Conservation (phyloP, 257 asterid species). For the Gentiana dahurica region DNA sequence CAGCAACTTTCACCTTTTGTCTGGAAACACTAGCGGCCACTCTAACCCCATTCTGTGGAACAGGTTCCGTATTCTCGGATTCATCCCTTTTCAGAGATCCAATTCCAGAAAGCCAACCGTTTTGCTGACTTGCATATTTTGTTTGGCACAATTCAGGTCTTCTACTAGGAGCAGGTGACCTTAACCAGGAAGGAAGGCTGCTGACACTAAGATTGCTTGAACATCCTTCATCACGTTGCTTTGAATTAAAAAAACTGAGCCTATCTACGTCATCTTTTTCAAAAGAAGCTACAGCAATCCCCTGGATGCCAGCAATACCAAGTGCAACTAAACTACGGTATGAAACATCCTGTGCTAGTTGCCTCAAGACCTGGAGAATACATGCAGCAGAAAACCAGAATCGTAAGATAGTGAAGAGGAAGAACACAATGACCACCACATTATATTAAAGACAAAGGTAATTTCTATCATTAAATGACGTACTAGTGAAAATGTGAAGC, state of each 20-base stretch:
- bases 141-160: conserved; percentile 35
- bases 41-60: conserved; percentile 32
- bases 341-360: conserved; percentile 81
- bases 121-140: conserved; percentile 17
- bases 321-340: conserved; percentile 84
- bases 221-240: conserved; percentile 26
- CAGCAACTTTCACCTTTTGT: conserved; percentile 57
- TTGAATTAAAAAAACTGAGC: conserved; percentile 51
- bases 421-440: neutral
- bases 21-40: conserved; percentile 17
- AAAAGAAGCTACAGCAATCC: conserved; percentile 80
- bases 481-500: no score
- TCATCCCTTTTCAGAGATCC: conserved; percentile 30
- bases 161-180: conserved; percentile 78
- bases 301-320: conserved; percentile 84
- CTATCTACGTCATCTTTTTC: conserved; percentile 83
- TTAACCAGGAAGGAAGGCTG: conserved; percentile 73
- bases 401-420: conserved; percentile 2
- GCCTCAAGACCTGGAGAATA: conserved; percentile 70
- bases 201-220: conserved; percentile 24
- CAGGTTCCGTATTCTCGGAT: conserved; percentile 21
- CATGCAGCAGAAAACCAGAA: neutral
- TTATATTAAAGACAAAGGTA: no score
- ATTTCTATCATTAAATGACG: no score
- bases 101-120: conserved; percentile 21